Percentiles rank a stretch among this genome's conserved stretches.
Conservation (phyloP, 495 filamentous ascomycete genomes). For the Podospora pseudopauciseta region DNA sequence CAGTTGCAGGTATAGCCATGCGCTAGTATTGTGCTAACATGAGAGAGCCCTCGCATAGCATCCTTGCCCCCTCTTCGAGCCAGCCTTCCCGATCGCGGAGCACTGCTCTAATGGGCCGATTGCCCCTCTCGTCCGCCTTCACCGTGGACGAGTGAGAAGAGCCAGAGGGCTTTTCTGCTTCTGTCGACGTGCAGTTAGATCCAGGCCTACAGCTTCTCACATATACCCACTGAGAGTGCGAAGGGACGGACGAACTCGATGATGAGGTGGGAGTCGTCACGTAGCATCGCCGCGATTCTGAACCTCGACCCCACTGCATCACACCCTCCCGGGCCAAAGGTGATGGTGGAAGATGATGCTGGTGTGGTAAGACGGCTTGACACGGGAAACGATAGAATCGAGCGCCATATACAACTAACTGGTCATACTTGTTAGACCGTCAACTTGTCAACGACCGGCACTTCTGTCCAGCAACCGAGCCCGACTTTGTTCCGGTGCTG, state of each 20-base stretch:
- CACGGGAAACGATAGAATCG: neutral
- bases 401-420: neutral
- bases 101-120: neutral
- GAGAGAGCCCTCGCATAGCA: constrained; percentile 5
- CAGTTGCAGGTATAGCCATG: neutral
- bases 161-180: neutral
- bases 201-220: neutral
- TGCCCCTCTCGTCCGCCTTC: neutral
- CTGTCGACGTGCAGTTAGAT: constrained; percentile 4
- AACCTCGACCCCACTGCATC: constrained; percentile 14
- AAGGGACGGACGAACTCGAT: neutral
- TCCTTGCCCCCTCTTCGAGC: constrained; percentile 6
- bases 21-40: neutral
- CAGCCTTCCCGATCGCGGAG: constrained; percentile 25
- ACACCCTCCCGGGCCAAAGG: constrained; percentile 10
- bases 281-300: neutral
- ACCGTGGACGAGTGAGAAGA: neutral
- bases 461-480: neutral
- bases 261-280: constrained; percentile 2
- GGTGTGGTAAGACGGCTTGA: constrained; percentile 1
- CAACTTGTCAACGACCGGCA: neutral
- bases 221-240: neutral
- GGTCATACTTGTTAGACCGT: neutral
- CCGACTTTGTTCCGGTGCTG: neutral
- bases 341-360: neutral